Evolutionary conservation across 164 flowering plant genomes (phyloP).

Genomic region (Magnolia kwangsiensis): DNA sequence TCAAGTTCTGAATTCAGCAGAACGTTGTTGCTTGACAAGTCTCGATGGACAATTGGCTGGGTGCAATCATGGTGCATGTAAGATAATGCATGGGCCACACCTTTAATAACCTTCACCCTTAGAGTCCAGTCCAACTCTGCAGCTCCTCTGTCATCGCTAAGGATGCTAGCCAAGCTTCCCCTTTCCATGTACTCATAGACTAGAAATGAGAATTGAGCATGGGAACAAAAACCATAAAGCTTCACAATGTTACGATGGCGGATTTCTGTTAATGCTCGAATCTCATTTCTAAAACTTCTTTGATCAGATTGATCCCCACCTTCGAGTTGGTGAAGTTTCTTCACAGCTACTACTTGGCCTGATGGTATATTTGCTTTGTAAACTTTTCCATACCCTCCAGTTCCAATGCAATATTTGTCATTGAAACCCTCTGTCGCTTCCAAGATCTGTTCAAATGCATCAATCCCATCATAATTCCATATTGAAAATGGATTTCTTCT

Average conservation of each 20-base stretch:
- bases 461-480: conserved; percentile 52
- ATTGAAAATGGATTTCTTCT: conserved; percentile 14
- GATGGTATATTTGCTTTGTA: conserved; percentile 42
- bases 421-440: conserved; percentile 51
- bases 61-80: conserved; percentile 71
- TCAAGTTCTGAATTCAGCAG: conserved; percentile 44
- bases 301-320: conserved; percentile 3
- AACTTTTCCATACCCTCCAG: conserved; percentile 61
- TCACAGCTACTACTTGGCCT: conserved; percentile 57
- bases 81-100: conserved; percentile 66
- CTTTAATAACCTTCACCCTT: conserved; percentile 50
- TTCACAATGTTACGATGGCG: conserved; percentile 67
- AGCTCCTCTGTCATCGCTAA: conserved; percentile 22
- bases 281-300: conserved; percentile 55
- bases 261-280: conserved; percentile 42
- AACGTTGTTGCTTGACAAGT: conserved; percentile 48
- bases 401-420: conserved; percentile 49
- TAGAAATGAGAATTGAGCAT: conserved; percentile 36
- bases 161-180: conserved; percentile 45
- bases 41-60: conserved; percentile 60
- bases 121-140: conserved; percentile 39
- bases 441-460: conserved; percentile 41
- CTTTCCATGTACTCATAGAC: conserved; percentile 56
- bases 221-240: conserved; percentile 55
- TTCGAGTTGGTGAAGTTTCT: conserved; percentile 36